phyloP scores from a whole-genome alignment of 164 flowering plant species.

The Stephania yunnanensis region DNA sequence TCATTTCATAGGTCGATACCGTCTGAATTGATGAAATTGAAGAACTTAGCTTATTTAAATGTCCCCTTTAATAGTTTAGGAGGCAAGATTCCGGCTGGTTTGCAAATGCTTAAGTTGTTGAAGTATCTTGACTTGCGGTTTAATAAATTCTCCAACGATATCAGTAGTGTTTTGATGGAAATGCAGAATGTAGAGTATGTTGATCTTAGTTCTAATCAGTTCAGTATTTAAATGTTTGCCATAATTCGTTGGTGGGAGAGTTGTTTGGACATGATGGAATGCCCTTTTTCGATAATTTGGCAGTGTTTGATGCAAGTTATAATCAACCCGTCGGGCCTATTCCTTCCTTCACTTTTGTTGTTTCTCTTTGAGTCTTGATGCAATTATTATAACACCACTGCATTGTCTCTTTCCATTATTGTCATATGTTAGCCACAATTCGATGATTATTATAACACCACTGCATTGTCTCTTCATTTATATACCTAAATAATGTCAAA shows the following conservation, averaged over 20 bases:
- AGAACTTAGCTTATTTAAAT: conserved; percentile 39
- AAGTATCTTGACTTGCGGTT: conserved; percentile 45
- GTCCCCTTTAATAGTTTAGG: conserved; percentile 49
- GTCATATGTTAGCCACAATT: no score
- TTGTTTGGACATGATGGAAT: conserved; percentile 62
- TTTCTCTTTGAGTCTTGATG: conserved; percentile 49
- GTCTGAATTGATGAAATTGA: conserved; percentile 24
- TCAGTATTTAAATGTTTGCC: conserved; percentile 50
- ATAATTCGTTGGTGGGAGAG: conserved; percentile 50
- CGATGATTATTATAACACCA: no score
- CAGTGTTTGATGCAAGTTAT: conserved; percentile 66
- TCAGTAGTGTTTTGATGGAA: conserved; percentile 34
- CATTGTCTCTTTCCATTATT: no score
- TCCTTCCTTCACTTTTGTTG: conserved; percentile 51
- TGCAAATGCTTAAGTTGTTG: conserved; percentile 34
- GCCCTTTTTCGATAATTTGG: conserved; percentile 55
- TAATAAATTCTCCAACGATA: conserved; percentile 47
- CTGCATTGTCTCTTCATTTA: no score
- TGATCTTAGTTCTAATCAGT: conserved; percentile 62
- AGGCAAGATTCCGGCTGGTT: conserved; percentile 39
- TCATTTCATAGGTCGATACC: conserved; percentile 45
- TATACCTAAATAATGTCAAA: no score
- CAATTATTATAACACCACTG: background rate
- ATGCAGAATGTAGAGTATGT: conserved; percentile 37
- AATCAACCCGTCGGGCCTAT: conserved; percentile 46